Base-by-base conservation (phyloP, 2,329 filamentous ascomycete genomes). In the Clonostachys solani region DNA sequence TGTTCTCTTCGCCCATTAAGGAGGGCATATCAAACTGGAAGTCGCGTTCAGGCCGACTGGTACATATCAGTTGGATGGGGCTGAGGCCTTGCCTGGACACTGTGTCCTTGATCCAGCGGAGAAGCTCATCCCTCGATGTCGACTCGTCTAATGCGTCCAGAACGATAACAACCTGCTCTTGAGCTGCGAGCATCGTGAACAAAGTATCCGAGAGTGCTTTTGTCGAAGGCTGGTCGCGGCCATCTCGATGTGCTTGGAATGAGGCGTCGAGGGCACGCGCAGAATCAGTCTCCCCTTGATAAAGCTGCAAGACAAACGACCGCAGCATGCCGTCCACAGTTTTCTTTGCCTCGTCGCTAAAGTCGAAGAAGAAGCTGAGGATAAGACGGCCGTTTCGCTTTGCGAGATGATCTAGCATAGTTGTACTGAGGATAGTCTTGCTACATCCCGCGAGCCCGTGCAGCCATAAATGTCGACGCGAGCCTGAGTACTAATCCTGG, bases 391-490 rank as follows among this genome's bases (percentile, higher is more conserved):
- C 9, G 12, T 7, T 13, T 9, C n/a, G 34, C 16, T 37, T 16
- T 34, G 12, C 5, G 3, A 49, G 47, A 16, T 49, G 7, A 17
- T 46, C 34, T 2, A 49, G 33, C n/a, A 49, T 44, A 4, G 44
- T 49, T 6, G 35, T 15, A 33, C 44, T 49, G 17, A 46, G 40
- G 15, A 49, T 16, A 5, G 44, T 46, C 16, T 49, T 49, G 17
- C 44, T 41, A 19, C 40, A 49, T 18, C 44, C 47, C 8, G 41
- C 15, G 5, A 43, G 15, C 7, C 44, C 41, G 3, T 46, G 23
- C 4, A 49, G 23, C 47, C 44, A 49, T 17, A 49, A 40, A 18
- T 46, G n/a, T n/a, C 8, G 40, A 13, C 35, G 40, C 4, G 6
- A 33, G 4, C 47, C 47, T 15, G 8, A 5, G 19, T 49, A 34